Base-by-base conservation (phyloP, 441 rosid species). In the Eruca vesicaria region DNA sequence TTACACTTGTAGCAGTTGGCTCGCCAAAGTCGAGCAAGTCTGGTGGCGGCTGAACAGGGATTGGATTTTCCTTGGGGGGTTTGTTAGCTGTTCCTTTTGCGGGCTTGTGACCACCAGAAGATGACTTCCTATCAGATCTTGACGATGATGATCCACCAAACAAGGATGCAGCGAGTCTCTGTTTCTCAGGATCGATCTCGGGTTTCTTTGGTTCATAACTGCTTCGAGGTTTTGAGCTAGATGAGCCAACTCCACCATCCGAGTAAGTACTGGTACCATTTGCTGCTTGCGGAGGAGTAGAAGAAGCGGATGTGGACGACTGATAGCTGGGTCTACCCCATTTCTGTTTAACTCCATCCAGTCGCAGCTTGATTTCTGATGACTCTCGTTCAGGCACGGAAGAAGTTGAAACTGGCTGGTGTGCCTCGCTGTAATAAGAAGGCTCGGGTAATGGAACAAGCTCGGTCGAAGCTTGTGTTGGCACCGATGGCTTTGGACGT, bases 81-180 rank as follows among this genome's bases (percentile, higher is more conserved):
- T 78, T 89, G 56, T 82, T 82, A 29, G 78, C 67, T 26, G 65
- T 66, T 68, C 90, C 79, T 79, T 86, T 89, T 31, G 75, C 73
- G 59, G 70, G 80, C 82, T 80, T 89, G 61, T 86, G 90, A 58
- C 87, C 82, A 71, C 86, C 52, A 63, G 94, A 75, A 53, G 89
- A 74, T 62, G 86, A 65, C 71, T 86, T 88, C 83, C 81, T 90
- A 74, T 90, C 97, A 38, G 82, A 48, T 81, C 86, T 90, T 19
- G 94, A 84, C 53, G 92, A 79, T 75, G 92, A 85, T 60, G 92
- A 81, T 75, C 93, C 88, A 63, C 99, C 98, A 79, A 96, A 96
- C 69, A 96, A 78, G 26, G 99, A 93, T 60, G 98, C 99, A 64
- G 97, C 99, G 9, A 96, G 99, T 86, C 89, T 94, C 89, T 94